A percentile compares a stretch with the other conserved stretches of the same genome.
Evolutionary conservation across 2,329 filamentous ascomycete species (phyloP).

Genomic region (Apiospora saccharicola): DNA sequence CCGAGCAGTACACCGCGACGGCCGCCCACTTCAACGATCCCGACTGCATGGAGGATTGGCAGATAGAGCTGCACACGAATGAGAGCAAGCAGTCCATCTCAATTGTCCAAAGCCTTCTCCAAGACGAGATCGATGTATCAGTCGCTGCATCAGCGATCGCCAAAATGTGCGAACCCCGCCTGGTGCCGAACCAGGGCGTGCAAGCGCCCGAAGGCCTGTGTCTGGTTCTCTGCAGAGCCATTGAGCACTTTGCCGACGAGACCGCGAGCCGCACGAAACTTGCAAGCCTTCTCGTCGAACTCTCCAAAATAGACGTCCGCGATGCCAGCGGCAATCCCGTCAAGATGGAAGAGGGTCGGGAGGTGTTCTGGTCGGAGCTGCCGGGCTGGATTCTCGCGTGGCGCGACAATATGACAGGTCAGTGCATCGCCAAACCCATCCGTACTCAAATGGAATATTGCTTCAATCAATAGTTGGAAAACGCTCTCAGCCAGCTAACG

Average conservation of each 20-base stretch:
- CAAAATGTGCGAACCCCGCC: background rate
- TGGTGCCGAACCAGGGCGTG: background rate
- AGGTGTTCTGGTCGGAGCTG: slow-evolving; percentile 3
- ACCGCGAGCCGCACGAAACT: background rate
- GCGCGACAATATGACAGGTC: background rate
- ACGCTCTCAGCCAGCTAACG: background rate
- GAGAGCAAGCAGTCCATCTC: slow-evolving; percentile 9
- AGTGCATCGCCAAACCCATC: background rate
- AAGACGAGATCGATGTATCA: background rate
- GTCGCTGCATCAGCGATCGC: background rate
- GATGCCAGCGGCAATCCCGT: background rate
- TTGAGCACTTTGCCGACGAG: slow-evolving; percentile 9
- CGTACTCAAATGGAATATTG: too few relatives aligned
- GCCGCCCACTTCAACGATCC: slow-evolving; percentile 1
- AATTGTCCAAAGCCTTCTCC: background rate
- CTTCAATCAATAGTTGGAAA: too few relatives aligned
- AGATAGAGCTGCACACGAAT: background rate
- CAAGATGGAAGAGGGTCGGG: background rate
- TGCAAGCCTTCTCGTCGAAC: background rate
- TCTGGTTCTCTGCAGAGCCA: background rate
- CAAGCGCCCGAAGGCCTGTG: background rate
- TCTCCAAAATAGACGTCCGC: slow-evolving; percentile 5
- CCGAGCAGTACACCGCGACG: background rate
- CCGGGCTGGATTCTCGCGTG: background rate
- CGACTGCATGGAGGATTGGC: background rate